Percentiles rank a stretch among this genome's conserved stretches.
These are phyloP conservation scores for Pythium phragmitis DNA, from an alignment of 352 stramenopile species.

Conservation along the genomic window DNA sequence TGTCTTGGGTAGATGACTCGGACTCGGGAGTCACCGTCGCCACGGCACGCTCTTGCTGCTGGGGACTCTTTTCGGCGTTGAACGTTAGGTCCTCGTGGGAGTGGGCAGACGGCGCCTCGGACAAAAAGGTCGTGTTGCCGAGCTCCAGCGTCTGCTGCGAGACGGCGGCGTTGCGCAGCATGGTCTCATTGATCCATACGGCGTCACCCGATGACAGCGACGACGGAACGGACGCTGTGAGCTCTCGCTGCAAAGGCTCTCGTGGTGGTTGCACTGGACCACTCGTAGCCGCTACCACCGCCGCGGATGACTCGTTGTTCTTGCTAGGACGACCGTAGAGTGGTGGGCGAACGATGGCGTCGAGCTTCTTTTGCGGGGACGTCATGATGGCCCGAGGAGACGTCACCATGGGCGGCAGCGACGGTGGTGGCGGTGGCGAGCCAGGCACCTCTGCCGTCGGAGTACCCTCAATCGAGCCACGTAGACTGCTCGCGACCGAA, in stretches of 20 bases:
- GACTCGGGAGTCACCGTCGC: not conserved
- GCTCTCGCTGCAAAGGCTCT: not conserved
- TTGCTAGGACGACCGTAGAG: constrained; percentile 22
- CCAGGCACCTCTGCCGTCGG: not conserved
- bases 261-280: too few relatives aligned
- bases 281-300: too few relatives aligned
- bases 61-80: not conserved
- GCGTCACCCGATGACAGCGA: constrained; percentile 5
- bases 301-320: constrained; percentile 7
- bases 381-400: constrained; percentile 7
- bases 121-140: constrained; percentile 21
- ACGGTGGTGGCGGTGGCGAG: not conserved
- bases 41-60: not conserved
- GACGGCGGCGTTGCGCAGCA: not conserved
- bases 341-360: constrained; percentile 13
- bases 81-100: constrained; percentile 25
- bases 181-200: constrained; percentile 5
- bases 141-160: constrained; percentile 5
- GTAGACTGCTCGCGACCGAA: constrained; percentile 1
- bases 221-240: constrained; percentile 5
- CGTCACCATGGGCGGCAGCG: constrained; percentile 1
- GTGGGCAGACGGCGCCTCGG: constrained; percentile 14
- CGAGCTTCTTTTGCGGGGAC: constrained; percentile 18
- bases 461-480: not conserved
- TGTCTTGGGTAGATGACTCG: not conserved